Conservation (phyloP, 2,329 filamentous ascomycete species). For the Aspergillus puulaauensis region DNA sequence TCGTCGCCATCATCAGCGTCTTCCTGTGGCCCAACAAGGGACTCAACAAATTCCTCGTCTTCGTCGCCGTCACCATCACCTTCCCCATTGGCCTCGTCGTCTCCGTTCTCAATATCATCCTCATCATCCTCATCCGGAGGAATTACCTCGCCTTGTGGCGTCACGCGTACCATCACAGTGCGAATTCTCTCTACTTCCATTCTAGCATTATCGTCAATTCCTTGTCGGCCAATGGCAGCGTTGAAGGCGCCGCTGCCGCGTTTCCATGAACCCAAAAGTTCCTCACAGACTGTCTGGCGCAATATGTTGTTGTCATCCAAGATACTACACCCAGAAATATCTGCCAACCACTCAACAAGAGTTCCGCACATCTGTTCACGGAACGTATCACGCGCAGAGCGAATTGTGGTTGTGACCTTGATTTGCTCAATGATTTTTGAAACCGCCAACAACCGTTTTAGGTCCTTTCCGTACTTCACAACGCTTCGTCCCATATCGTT, state of each 20-base stretch:
- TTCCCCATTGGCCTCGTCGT: conserved; percentile 43
- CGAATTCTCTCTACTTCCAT: conserved; percentile 51
- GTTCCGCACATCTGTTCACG: conserved; percentile 98
- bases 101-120: conserved; percentile 36
- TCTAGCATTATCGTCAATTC: conserved; percentile 77
- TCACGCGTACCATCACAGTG: conserved; percentile 41
- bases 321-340: conserved; percentile 86
- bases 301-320: conserved; percentile 77
- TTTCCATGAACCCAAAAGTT: conserved; percentile 84
- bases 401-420: conserved; percentile 91
- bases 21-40: conserved; percentile 43
- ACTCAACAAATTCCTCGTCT: conserved; percentile 46
- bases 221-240: conserved; percentile 71
- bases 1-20: conserved; percentile 47
- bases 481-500: conserved; percentile 86
- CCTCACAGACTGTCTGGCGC: conserved; percentile 80
- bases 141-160: conserved; percentile 42
- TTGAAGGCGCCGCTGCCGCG: conserved; percentile 82
- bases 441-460: conserved; percentile 72
- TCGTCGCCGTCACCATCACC: conserved; percentile 49
- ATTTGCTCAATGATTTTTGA: conserved; percentile 90
- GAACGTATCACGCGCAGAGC: conserved; percentile 91
- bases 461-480: conserved; percentile 70
- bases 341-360: conserved; percentile 92
- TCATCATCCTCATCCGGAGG: conserved; percentile 50